phyloP scores from a whole-genome alignment of 2,329 filamentous ascomycete species.

The Coleophoma cylindrospora region DNA sequence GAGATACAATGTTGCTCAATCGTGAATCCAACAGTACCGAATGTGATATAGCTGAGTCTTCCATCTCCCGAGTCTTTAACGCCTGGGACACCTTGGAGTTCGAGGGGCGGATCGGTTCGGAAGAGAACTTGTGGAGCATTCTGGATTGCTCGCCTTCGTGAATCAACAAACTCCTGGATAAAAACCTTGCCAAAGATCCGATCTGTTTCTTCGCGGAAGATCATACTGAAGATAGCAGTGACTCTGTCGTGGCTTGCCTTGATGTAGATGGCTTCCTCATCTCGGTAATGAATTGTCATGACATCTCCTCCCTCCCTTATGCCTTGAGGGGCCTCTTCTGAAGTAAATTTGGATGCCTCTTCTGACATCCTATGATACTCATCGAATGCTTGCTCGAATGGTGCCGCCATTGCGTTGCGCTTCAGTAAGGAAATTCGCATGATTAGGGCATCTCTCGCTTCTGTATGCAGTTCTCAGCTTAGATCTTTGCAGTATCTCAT shows the following conservation, averaged over 20 bases:
- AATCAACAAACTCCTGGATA: slow-evolving; percentile 97
- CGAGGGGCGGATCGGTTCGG: slow-evolving; percentile 87
- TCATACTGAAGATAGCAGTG: slow-evolving; percentile 97
- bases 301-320: slow-evolving; percentile 85
- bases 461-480: slow-evolving; percentile 28
- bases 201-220: slow-evolving; percentile 97
- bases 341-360: slow-evolving; percentile 86
- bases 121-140: slow-evolving; percentile 98
- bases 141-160: slow-evolving; percentile 88
- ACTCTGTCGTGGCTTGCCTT: slow-evolving; percentile 97
- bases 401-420: slow-evolving; percentile 97
- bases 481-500: slow-evolving; percentile 1
- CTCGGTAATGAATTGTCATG: slow-evolving; percentile 95
- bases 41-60: slow-evolving; percentile 96
- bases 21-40: slow-evolving; percentile 55
- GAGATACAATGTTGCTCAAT: not conserved
- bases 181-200: slow-evolving; percentile 97
- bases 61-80: slow-evolving; percentile 69
- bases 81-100: slow-evolving; percentile 83
- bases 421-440: slow-evolving; percentile 86
- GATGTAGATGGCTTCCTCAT: slow-evolving; percentile 98
- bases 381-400: slow-evolving; percentile 94
- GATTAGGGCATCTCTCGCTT: slow-evolving; percentile 81
- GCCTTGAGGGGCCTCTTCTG: slow-evolving; percentile 89
- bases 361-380: slow-evolving; percentile 84